phyloP scores from a whole-genome alignment of 1,284 basidiomycete genomes.

The Cryptococcus maquisensis region DNA sequence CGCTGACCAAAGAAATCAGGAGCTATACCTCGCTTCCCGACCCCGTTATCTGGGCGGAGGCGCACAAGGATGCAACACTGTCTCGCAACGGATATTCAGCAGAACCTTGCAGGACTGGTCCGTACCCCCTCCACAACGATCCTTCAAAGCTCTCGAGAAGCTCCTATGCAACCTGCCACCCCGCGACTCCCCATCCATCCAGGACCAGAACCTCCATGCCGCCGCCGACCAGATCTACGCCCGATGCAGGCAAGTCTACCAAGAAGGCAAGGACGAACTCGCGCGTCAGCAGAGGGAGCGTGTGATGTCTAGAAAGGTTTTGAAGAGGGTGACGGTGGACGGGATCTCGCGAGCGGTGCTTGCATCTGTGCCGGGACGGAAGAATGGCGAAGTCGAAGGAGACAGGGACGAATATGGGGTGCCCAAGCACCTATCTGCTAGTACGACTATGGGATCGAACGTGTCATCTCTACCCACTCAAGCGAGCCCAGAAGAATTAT shows the following conservation, averaged over 20 bases:
- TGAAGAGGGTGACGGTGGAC: background rate
- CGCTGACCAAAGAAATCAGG: background rate
- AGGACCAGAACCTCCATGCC: slow-evolving; percentile 23
- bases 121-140: background rate
- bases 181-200: slow-evolving; percentile 17
- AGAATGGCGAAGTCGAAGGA: slow-evolving; percentile 9
- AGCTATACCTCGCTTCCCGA: background rate
- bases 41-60: background rate
- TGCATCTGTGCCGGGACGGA: slow-evolving; percentile 13
- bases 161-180: slow-evolving; percentile 14
- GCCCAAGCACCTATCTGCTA: background rate
- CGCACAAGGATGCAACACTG: too few species aligned
- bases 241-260: background rate
- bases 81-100: slow-evolving; percentile 10
- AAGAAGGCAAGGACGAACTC: background rate
- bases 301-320: background rate
- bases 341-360: slow-evolving; percentile 6
- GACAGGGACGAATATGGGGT: slow-evolving; percentile 14
- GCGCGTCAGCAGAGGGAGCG: background rate
- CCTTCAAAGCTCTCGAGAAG: background rate
- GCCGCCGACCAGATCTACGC: slow-evolving; percentile 12
- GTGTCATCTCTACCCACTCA: too few species aligned
- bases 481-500: too few species aligned
- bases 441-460: too few species aligned
- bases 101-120: slow-evolving; percentile 10